Percentiles rank a stretch among this genome's conserved stretches.
Evolutionary conservation across 2,329 filamentous ascomycete genomes (phyloP).

Genomic region (Penicillium sp.): DNA sequence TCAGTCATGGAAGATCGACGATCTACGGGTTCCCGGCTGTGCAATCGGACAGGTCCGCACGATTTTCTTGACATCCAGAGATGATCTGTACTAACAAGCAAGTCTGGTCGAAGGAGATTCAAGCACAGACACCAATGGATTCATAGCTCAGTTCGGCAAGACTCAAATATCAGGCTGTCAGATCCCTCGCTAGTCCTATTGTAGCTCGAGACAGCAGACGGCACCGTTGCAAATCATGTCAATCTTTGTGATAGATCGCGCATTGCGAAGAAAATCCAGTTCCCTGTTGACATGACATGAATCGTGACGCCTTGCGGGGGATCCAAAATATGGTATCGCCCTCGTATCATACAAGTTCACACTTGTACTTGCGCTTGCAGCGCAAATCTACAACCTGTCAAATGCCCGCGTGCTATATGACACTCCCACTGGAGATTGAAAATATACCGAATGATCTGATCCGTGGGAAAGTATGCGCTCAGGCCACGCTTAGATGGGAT

Average conservation of each 20-base stretch:
- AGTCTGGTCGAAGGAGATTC: neutral
- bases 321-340: neutral
- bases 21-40: neutral
- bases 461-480: neutral
- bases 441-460: neutral
- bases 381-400: neutral
- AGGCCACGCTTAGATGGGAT: neutral
- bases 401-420: conserved; percentile 8
- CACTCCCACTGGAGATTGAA: neutral
- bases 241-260: conserved; percentile 19
- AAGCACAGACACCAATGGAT: neutral
- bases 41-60: neutral
- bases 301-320: neutral
- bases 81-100: neutral
- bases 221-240: conserved; percentile 18
- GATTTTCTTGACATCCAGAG: neutral
- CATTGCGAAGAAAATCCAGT: neutral
- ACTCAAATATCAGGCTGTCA: conserved; percentile 7
- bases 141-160: conserved; percentile 1
- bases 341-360: neutral
- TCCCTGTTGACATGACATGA: neutral
- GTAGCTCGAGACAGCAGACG: conserved; percentile 2
- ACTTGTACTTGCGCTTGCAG: neutral
- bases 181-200: conserved; percentile 3
- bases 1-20: neutral